Evolutionary conservation across 2,329 filamentous ascomycete species (phyloP), one percentile per base, ranked within the genome.

Genomic region (Didymella sp.): DNA sequence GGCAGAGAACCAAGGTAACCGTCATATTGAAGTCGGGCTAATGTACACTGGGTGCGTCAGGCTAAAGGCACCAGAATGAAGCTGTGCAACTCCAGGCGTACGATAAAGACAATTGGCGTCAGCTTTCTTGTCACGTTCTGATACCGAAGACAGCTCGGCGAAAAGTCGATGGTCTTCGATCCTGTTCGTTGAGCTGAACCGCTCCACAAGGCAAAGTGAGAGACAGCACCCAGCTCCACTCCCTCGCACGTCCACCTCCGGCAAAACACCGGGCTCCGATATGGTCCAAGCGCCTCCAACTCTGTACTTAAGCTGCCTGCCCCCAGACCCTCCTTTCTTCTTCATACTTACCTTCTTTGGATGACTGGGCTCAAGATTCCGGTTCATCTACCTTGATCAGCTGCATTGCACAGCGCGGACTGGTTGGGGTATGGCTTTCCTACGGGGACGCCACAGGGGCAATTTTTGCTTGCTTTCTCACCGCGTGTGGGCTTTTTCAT

Each of bases 401-500:
- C 49, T 51, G 49, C 49, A 45, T 51, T 45, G 41, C 49, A 45
- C 49, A 44, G 41, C 30, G 41, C 40, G 49, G 41, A 44, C 49
- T 51, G 38, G 48, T 51, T 51, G 48, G 31, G 49, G 30, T 51
- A 45, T 51, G 49, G 41, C 40, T 51, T 51, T 51, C 49, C 49
- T 51, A 30, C 49, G 49, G 41, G 41, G 49, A 51, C 49, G 41
- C 49, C 40, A 51, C 40, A 51, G 49, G 41, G 49, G 49, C 49
- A 51, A 51, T 51, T 51, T 51, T 51, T 44, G 49, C 41, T 51
- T 15, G 38, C 40, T 19, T 28, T 19, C 30, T 51, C 21, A 30
- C 49, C 28, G 22, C 21, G 21, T 6, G 50, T 33, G 35, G 7
- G 31, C 49, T 58, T 57, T 67, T 66, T 61, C 60, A 63, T 51